Percentiles rank a stretch among this genome's conserved stretches.
These are phyloP conservation scores for Botrytis medusae DNA, from an alignment of 2,329 filamentous ascomycete genomes.

Conservation along the genomic window DNA sequence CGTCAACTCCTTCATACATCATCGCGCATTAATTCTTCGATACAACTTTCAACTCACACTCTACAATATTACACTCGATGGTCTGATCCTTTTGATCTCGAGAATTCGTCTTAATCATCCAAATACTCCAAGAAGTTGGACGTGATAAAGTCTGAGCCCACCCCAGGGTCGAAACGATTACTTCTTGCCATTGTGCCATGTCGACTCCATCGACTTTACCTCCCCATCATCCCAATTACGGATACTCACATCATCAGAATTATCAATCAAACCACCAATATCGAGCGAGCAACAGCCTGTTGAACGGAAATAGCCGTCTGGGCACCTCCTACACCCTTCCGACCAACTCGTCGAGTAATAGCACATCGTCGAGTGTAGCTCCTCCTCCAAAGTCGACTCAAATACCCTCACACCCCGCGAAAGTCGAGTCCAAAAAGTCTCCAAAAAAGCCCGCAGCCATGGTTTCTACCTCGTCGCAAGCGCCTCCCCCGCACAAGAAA, in stretches of 20 bases:
- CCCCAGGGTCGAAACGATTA: slow-evolving; percentile 29
- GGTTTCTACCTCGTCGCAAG: slow-evolving; percentile 34
- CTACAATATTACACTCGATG: slow-evolving; percentile 10
- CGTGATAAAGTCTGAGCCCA: slow-evolving; percentile 23
- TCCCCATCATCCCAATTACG: slow-evolving; percentile 64
- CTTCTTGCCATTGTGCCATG: slow-evolving; percentile 50
- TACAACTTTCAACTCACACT: slow-evolving; percentile 8
- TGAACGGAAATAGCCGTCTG: slow-evolving; percentile 38
- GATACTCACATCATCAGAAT: slow-evolving; percentile 56
- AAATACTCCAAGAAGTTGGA: slow-evolving; percentile 10
- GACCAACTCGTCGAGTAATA: slow-evolving; percentile 37
- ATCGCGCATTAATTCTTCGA: slow-evolving; percentile 14
- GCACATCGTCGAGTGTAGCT: slow-evolving; percentile 32
- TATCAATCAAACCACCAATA: slow-evolving; percentile 56
- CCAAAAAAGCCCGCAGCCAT: slow-evolving; percentile 41
- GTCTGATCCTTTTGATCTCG: background rate
- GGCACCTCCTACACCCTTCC: slow-evolving; percentile 37
- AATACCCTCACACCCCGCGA: slow-evolving; percentile 26
- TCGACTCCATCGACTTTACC: slow-evolving; percentile 78
- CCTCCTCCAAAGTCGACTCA: slow-evolving; percentile 33
- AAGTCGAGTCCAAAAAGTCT: slow-evolving; percentile 26
- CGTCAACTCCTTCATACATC: slow-evolving; percentile 14
- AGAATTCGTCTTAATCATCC: background rate
- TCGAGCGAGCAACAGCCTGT: slow-evolving; percentile 46
- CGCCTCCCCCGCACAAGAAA: slow-evolving; percentile 43